Base-by-base conservation (phyloP, 768 basidiomycete species). In the Lentinus brumalis region DNA sequence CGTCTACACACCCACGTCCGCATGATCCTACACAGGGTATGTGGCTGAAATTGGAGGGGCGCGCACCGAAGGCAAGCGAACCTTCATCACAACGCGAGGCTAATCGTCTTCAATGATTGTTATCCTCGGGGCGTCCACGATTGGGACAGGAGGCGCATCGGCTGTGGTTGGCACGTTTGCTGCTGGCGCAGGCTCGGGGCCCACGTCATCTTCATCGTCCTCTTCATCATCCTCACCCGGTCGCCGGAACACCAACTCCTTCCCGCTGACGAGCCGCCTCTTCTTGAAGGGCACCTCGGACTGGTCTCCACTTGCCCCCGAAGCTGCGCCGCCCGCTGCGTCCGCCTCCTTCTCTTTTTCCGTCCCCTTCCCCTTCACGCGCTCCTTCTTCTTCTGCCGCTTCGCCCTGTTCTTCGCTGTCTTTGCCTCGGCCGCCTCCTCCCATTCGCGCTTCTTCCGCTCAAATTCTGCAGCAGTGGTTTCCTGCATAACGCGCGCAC, bases 321-420 rank as follows among this genome's bases (percentile, higher is more conserved):
- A 53, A 15, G 53, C 60, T 18, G n/a, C 64, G 11, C 53, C 59
- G 51, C 44, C 1, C 26, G 26, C 77, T 12, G 67, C 58, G 10
- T 70, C 64, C 50, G 65, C 64, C 50, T 62, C 64, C 16, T 69
- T 64, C 29, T 66, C 73, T 39, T 69, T 70, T 18, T 68, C 73
- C 30, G 64, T 68, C n/a, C 60, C 71, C 50, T 70, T 69, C 35
- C 66, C 67, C 41, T 89, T 87, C 41, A 83, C 74, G 52, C 85
- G 78, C 64, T 83, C 89, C 73, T 96, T 98, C 80, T 94, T 93
- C 81, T 96, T 97, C 74, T 89, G 91, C 47, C 97, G 79, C 73
- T 92, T 98, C 15, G 92, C 91, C 18, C 97, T 84, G 73, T 99
- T 99, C 78, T 95, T 98, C 12, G 93, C 88, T 0, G 96, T 98